These are phyloP conservation scores for Kwoniella shivajii DNA, from an alignment of 1,284 basidiomycete genomes.

Conservation along the genomic window DNA sequence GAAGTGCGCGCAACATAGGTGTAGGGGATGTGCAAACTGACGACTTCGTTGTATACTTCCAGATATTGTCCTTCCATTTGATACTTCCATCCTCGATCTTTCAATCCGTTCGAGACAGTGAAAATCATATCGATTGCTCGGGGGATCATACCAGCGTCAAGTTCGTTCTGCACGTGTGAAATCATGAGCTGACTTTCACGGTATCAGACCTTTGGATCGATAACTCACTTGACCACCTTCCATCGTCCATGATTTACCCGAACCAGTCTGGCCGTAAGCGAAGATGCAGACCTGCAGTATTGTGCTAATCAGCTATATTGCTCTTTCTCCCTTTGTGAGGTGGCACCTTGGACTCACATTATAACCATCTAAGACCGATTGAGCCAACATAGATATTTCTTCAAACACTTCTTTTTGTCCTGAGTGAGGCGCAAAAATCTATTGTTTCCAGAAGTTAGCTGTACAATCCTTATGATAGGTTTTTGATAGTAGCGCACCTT, in stretches of 20 bases:
- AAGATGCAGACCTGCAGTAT: slow-evolving; percentile 73
- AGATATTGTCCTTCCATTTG: slow-evolving; percentile 91
- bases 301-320: slow-evolving; percentile 4
- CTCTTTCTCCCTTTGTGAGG: too few relatives aligned
- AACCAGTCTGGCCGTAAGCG: slow-evolving; percentile 75
- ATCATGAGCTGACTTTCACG: background rate
- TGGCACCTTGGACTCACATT: slow-evolving; percentile 69
- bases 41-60: slow-evolving; percentile 69
- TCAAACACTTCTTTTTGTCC: slow-evolving; percentile 86
- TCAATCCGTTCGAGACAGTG: slow-evolving; percentile 70
- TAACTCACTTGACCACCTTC: slow-evolving; percentile 75
- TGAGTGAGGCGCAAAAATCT: slow-evolving; percentile 81
- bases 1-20: background rate
- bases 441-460: slow-evolving; percentile 5
- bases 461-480: too few relatives aligned
- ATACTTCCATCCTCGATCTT: slow-evolving; percentile 86
- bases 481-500: slow-evolving; percentile 58
- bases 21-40: too few relatives aligned
- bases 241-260: slow-evolving; percentile 81
- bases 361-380: slow-evolving; percentile 90
- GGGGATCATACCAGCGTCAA: slow-evolving; percentile 83
- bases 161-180: slow-evolving; percentile 67
- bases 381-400: slow-evolving; percentile 86
- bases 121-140: slow-evolving; percentile 92
- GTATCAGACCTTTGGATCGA: background rate